phyloP scores from a whole-genome alignment of 257 asterid species.

The Osmanthus fragrans region DNA sequence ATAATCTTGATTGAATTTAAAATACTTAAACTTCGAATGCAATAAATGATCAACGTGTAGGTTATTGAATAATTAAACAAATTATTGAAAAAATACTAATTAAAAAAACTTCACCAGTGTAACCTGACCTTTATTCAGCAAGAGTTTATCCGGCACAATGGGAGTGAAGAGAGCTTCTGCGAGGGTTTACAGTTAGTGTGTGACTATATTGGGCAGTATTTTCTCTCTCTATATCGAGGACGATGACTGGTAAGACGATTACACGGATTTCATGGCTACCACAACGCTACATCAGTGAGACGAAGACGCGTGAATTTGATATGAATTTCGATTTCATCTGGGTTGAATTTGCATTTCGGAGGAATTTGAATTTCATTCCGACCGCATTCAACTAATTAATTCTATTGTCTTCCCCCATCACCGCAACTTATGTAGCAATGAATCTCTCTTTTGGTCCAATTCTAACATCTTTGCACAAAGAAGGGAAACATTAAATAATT shows the following conservation, averaged over 20 bases:
- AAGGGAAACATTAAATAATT: too few relatives aligned
- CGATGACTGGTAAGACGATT: slow-evolving; percentile 28
- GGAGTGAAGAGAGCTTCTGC: neutral
- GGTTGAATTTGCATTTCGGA: slow-evolving; percentile 32
- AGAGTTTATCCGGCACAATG: slow-evolving; percentile 27
- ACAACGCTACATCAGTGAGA: slow-evolving; percentile 16
- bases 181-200: slow-evolving; percentile 2
- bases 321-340: slow-evolving; percentile 44
- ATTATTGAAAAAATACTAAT: neutral
- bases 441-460: slow-evolving; percentile 23
- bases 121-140: slow-evolving; percentile 4
- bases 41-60: slow-evolving; percentile 8
- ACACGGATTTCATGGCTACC: slow-evolving; percentile 51
- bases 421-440: slow-evolving; percentile 48
- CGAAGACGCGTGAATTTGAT: slow-evolving; percentile 61
- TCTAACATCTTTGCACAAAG: neutral
- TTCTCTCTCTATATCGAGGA: slow-evolving; percentile 28
- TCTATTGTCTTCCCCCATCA: slow-evolving; percentile 32
- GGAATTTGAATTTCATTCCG: slow-evolving; percentile 69
- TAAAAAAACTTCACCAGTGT: neutral
- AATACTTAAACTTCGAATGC: neutral
- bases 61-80: neutral
- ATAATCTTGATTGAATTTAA: neutral
- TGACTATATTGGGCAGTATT: neutral
- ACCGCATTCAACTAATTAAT: slow-evolving; percentile 37